Conservation (phyloP, 495 filamentous ascomycete species). For the Entonaema liquescens region DNA sequence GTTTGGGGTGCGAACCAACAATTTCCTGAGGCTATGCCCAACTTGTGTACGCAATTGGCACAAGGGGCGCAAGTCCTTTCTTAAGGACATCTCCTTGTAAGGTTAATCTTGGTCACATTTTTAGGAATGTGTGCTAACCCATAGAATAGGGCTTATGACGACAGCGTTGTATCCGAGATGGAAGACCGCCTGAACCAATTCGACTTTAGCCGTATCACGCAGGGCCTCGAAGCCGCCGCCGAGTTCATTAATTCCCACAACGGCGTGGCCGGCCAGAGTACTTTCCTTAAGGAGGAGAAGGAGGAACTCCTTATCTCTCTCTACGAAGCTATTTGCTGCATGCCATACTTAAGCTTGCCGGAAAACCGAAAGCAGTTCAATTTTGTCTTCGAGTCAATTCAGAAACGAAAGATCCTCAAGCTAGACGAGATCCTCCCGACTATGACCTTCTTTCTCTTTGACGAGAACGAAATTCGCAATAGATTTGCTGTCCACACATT, state of each 20-base stretch:
- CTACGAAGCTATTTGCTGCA: conserved; percentile 63
- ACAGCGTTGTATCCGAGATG: conserved; percentile 47
- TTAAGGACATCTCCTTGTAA: conserved; percentile 67
- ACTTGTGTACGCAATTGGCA: conserved; percentile 84
- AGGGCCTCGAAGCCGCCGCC: conserved; percentile 49
- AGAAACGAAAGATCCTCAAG: conserved; percentile 74
- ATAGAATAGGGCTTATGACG: conserved; percentile 43
- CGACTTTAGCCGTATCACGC: conserved; percentile 49
- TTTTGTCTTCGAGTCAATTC: conserved; percentile 77
- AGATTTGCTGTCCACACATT: conserved; percentile 76
- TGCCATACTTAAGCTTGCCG: conserved; percentile 53
- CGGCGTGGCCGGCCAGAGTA: conserved; percentile 45
- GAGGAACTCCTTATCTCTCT: conserved; percentile 56
- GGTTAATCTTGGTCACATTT: neutral
- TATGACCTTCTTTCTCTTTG: conserved; percentile 82
- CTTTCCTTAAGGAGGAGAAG: conserved; percentile 46
- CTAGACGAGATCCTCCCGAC: conserved; percentile 77
- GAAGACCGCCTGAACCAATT: conserved; percentile 56
- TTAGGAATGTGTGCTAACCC: conserved; percentile 51
- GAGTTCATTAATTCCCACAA: conserved; percentile 51
- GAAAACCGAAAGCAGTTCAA: conserved; percentile 67
- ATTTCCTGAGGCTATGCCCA: conserved; percentile 72
- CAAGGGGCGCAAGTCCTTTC: conserved; percentile 68
- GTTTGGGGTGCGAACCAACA: conserved; percentile 59
- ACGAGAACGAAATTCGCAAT: conserved; percentile 63